phyloP scores from a whole-genome alignment of 139 green algal species.

The Klebsormidium nitens region DNA sequence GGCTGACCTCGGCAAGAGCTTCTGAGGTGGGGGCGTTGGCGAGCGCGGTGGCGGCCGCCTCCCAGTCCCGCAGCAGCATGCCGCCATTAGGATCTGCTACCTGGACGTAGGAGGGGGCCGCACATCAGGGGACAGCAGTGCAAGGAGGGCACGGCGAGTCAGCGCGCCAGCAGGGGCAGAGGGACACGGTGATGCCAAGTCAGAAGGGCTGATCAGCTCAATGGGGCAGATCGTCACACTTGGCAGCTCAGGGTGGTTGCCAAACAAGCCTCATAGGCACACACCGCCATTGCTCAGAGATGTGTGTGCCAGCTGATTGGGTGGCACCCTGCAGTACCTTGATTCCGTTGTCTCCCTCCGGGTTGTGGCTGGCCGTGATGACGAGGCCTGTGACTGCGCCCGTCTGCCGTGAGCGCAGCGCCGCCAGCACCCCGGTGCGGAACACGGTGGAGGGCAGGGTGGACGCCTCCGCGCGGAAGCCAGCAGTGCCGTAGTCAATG shows the following conservation, averaged over 20 bases:
- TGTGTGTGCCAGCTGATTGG: too few species aligned
- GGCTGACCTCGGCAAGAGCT: too few species aligned
- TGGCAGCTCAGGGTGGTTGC: not conserved
- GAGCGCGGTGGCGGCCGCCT: constrained; percentile 67
- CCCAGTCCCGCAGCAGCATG: constrained; percentile 49
- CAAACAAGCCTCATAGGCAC: constrained; percentile 46
- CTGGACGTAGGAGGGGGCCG: too few species aligned
- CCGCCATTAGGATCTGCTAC: constrained; percentile 23
- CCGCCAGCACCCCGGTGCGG: constrained; percentile 77
- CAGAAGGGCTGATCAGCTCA: too few species aligned
- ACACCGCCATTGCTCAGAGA: constrained; percentile 65
- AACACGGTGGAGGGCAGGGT: constrained; percentile 79
- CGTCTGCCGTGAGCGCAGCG: constrained; percentile 45
- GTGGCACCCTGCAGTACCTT: constrained; percentile 71
- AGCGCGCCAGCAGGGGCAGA: too few species aligned
- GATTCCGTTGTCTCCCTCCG: constrained; percentile 86
- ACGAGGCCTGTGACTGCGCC: constrained; percentile 67
- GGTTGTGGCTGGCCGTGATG: constrained; percentile 96
- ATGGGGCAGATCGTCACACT: not conserved
- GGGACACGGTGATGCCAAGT: too few species aligned
- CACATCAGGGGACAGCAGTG: too few species aligned
- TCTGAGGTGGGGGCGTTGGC: constrained; percentile 51
- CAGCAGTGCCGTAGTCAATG: constrained; percentile 83
- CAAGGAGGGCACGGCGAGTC: too few species aligned
- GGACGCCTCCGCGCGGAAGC: constrained; percentile 68